Evolutionary conservation across 2,329 filamentous ascomycete species (phyloP), one percentile per base, ranked within the genome.

Genomic region (Hymenoscyphus occultus): DNA sequence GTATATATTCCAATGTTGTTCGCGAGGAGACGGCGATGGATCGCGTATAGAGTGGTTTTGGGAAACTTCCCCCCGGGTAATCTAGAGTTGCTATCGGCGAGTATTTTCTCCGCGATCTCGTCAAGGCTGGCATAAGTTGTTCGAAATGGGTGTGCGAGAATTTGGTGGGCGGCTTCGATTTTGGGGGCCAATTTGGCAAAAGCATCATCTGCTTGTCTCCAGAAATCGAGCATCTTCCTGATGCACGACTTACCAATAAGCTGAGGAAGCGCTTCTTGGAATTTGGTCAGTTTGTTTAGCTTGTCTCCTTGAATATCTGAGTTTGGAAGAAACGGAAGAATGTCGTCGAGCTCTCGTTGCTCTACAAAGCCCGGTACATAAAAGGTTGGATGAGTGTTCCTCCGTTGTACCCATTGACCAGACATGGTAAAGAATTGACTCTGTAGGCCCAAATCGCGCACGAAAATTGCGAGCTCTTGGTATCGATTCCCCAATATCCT

Each of bases 11-110:
- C 84, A 62, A 86, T 80, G 9, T 88, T 86, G 65, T 87, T 83
- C 51, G 82, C 80, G 31, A 82, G 75, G 7, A 94, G 74, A 9
- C 88, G 83, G 64, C 84, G 84, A 69, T 92, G 88, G 6, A 93
- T 86, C 3, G 91, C 90, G 71, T 92, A 90, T 5, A 92, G 76
- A 9, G 83, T 81, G 35, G 80, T 72, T 0, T 81, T 69, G 0
- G 81, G 77, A 62, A 82, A 82, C 10, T 75, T 77, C 1, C 74
- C 76, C 28, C 75, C 73, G 1, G 69, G 31, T 10, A 61, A 32
- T 45, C 61, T 69, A 39, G 73, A 65, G 14, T 72, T 62, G 5
- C 45, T 67, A 68, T 69, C 69, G 62, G 13, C 72, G 71, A 63
- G 80, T 31, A 85, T 71, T 7, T 72, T 76, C 40, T 77, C 75